Base-by-base conservation (phyloP, 2,329 filamentous ascomycete species). In the Colletotrichum truncatum region DNA sequence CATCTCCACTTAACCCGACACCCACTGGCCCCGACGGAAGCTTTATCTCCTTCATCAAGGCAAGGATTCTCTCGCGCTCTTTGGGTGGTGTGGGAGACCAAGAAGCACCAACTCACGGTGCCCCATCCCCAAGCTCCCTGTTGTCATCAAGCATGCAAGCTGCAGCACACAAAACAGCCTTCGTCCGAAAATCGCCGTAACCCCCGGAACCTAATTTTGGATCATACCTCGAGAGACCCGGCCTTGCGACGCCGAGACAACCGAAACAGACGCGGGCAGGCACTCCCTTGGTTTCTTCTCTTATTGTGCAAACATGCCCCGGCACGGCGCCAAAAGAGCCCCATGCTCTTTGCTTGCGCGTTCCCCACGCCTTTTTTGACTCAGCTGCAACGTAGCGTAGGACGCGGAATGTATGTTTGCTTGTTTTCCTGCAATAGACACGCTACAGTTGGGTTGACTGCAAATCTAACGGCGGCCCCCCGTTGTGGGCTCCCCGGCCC, bases 111-210 rank as follows among this genome's bases (percentile, higher is more conserved):
- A 30, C 46, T n/a, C n/a, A n/a, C n/a, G n/a, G n/a, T n/a, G n/a
- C n/a, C n/a, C n/a, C 23, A 34, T 30, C 30, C 32, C 43, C 23
- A 49, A 43, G 26, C 48, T 49, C 45, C 26, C 38, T 32, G n/a
- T n/a, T 39, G 39, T 61, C 62, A 43, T 49, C 49, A 65, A 65
- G 62, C 62, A 46, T 54, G 58, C 62, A 41, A 45, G 39, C 57
- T 65, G 62, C 62, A 65, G 62, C 57, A 65, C 57, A 65, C 43
- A 61, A 65, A 65, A 65, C 62, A 65, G 11, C 25, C 2, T 34
- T 38, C 57, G 43, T 62, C 62, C 62, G 62, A 65, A 55, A 51
- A 56, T 34, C 43, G 51, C 62, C 49, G 49, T 49, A 45, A 45
- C 28, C n/a, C 43, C 21, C 43, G 28, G 51, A 65, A 54, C 51